Evolutionary conservation across 768 basidiomycete genomes (phyloP).

Genomic region (Phaeolepiota aurea): DNA sequence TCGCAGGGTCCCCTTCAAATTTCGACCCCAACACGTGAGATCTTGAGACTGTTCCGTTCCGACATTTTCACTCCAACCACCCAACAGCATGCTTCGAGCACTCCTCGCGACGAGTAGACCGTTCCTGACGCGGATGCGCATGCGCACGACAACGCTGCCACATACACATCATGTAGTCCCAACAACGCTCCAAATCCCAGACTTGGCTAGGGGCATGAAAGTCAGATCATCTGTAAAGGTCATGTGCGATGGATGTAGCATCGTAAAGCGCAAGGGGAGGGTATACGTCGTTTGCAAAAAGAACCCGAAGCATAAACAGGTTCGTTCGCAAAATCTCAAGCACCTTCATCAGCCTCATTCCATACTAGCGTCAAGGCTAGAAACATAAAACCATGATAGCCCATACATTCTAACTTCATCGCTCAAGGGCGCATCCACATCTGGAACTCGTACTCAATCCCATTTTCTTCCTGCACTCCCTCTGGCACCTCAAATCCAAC

Average conservation of each 20-base stretch:
- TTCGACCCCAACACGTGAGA: not conserved
- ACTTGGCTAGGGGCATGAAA: constrained; percentile 80
- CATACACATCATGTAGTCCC: constrained; percentile 17
- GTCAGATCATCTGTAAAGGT: constrained; percentile 90
- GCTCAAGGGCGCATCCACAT: constrained; percentile 69
- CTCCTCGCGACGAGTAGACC: constrained; percentile 57
- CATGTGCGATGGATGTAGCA: constrained; percentile 89
- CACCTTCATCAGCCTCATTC: not conserved
- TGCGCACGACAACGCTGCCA: constrained; percentile 27
- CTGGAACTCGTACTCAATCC: constrained; percentile 83
- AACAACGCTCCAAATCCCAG: constrained; percentile 17
- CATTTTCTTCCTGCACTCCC: constrained; percentile 77
- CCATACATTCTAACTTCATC: constrained; percentile 2
- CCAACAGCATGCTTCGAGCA: constrained; percentile 48
- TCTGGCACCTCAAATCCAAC: constrained; percentile 70
- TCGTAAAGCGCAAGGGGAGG: constrained; percentile 84
- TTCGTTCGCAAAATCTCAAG: constrained; percentile 29
- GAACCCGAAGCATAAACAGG: constrained; percentile 98
- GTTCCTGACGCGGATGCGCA: constrained; percentile 44
- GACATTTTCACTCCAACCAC: not conserved
- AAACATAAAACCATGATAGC: not conserved
- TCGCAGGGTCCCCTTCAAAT: not conserved
- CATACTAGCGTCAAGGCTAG: constrained; percentile 57
- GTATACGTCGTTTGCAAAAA: constrained; percentile 90
- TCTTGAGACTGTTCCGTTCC: not conserved